A percentile compares a stretch with the other conserved stretches of the same genome.
Evolutionary conservation across 75 land plant genomes (phyloP).

Genomic region (Cryptomeria japonica): DNA sequence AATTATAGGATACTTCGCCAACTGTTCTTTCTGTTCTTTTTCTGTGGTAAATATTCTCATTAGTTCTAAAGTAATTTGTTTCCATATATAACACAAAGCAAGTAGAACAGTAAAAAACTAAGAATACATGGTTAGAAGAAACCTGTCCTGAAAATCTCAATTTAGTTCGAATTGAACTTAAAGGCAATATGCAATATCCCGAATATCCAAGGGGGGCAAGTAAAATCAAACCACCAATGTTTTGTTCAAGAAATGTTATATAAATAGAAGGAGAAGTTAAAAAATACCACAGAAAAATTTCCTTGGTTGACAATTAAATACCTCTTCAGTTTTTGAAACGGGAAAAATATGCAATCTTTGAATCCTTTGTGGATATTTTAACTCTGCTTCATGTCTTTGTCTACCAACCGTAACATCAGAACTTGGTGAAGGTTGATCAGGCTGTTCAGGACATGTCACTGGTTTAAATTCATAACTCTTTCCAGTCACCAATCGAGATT

Average conservation of each 20-base stretch:
- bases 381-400: slow-evolving; percentile 77
- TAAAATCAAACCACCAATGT: background rate
- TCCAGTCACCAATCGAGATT: slow-evolving; percentile 72
- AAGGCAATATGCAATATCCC: background rate
- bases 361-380: slow-evolving; percentile 73
- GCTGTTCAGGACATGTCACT: slow-evolving; percentile 64
- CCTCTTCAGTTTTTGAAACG: slow-evolving; percentile 70
- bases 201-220: background rate
- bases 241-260: background rate
- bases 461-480: slow-evolving; percentile 70
- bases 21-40: background rate
- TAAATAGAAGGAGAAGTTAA: background rate
- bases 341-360: slow-evolving; percentile 82
- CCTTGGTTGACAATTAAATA: slow-evolving; percentile 1
- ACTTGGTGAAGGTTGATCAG: slow-evolving; percentile 26
- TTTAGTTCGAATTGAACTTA: background rate
- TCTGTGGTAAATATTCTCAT: background rate
- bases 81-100: background rate
- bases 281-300: background rate
- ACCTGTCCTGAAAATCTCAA: background rate
- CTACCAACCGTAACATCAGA: slow-evolving; percentile 40
- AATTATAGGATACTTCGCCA: background rate
- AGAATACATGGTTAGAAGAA: background rate
- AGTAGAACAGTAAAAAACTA: background rate
- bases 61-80: background rate